Evolutionary conservation across 176 grass and related monocot genomes (phyloP), one percentile per base, ranked within the genome.

Genomic region (Pontederia paniculata): DNA sequence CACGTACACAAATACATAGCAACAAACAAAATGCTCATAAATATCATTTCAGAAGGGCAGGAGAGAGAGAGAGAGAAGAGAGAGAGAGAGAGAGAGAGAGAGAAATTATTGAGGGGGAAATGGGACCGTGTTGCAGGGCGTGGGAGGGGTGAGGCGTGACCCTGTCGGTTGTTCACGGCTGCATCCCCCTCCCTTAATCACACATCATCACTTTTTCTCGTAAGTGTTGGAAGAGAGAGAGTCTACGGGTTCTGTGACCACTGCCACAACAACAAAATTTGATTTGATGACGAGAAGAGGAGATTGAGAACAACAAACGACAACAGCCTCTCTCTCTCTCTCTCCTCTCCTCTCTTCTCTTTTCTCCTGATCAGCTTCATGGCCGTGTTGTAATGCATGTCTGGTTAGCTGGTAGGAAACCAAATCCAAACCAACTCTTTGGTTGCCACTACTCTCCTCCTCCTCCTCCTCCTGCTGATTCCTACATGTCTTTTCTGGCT

Each of bases 141-240:
- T 62, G 59, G 59, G 44, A 62, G 59, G 41, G 31, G 43, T 62
- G 59, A 62, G 45, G 37, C 43, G 45, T 62, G 59, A 62, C 59
- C 59, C 59, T 62, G 59, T 62, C 59, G 59, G 59, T 62, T 62
- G 42, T 22, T 46, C 59, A 21, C 14, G 55, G 14, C 23, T 57
- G 55, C 23, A 50, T 50, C 48, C 22, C 54, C 9, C 21, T 12
- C 48, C 4, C 48, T 16, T 13, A 13, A 16, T 17, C n/a, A 13
- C 48, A 13, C 48, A 50, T 12, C 13, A 50, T 50, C 48, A 13
- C 48, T 17, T 16, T 48, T 14, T 50, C 48, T 50, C 48, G 10
- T 50, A 16, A 16, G 48, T 6, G 48, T n/a, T 5, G 9, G 5
- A 5, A 0, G 5, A 15, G 48, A 15, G 14, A 50, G 48, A 12